A percentile compares a stretch with the other conserved stretches of the same genome.
phyloP scores from a whole-genome alignment of 805 yeast species.

The Candida railenensis region DNA sequence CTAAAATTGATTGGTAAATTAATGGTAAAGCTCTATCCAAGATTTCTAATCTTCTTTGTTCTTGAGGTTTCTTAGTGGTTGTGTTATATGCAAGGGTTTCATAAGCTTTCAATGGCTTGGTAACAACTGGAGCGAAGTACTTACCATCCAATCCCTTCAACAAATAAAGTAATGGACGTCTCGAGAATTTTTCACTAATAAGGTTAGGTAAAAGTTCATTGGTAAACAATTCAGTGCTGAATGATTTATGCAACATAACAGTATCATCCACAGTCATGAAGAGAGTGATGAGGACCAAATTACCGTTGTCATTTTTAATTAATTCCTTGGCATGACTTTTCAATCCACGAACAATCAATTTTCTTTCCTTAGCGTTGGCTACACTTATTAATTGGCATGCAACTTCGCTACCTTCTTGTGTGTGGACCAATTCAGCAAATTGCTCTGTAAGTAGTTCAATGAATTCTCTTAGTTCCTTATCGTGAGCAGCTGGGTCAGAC shows the following conservation, averaged over 20 bases:
- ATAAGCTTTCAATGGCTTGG: conserved; percentile 59
- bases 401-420: conserved; percentile 91
- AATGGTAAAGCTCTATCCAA: conserved; percentile 63
- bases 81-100: conserved; percentile 53
- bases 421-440: conserved; percentile 91
- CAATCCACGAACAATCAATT: conserved; percentile 66
- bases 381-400: conserved; percentile 77
- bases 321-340: conserved; percentile 74
- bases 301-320: conserved; percentile 84
- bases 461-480: conserved; percentile 71
- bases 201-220: conserved; percentile 50
- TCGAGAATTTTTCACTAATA: conserved; percentile 68
- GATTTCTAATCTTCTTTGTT: conserved; percentile 71
- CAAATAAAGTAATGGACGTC: conserved; percentile 86
- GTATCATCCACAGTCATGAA: conserved; percentile 94
- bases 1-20: conserved; percentile 55
- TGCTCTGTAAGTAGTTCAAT: conserved; percentile 83
- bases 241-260: conserved; percentile 72
- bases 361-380: conserved; percentile 92
- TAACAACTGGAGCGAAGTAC: conserved; percentile 70
- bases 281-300: conserved; percentile 71
- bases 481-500: conserved; percentile 41
- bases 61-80: conserved; percentile 85
- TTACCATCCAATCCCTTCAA: conserved; percentile 77
- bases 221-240: conserved; percentile 53